Evolutionary conservation across 371 early-diverging fungal species (phyloP).

Genomic region (Syncephalastrum contaminatum): DNA sequence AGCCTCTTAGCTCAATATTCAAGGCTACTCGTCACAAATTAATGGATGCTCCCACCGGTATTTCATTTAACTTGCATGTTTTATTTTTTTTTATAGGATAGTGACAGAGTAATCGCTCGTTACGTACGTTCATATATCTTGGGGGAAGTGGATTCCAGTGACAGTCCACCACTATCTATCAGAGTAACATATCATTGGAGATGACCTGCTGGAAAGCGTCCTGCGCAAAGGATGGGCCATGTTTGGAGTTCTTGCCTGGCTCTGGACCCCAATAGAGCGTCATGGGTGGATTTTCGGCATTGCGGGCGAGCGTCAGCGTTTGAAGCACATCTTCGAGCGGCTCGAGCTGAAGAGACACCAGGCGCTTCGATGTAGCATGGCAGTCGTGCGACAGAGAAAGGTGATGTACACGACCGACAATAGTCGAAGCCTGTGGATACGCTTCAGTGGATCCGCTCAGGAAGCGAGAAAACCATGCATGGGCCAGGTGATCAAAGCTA

Average conservation of each 20-base stretch:
- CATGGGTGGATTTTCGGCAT: neutral
- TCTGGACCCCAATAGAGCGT: conserved; percentile 9
- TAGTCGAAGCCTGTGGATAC: neutral
- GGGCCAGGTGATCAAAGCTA: conserved; percentile 1
- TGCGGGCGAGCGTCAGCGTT: neutral
- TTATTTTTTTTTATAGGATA: no score
- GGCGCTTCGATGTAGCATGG: no score
- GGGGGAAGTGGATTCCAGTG: no score
- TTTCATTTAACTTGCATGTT: no score
- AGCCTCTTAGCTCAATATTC: no score
- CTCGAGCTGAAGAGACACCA: neutral
- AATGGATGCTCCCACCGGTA: no score
- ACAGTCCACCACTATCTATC: neutral
- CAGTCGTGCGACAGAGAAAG: neutral
- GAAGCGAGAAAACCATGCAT: conserved; percentile 10
- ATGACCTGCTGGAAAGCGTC: conserved; percentile 12
- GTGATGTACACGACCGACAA: neutral
- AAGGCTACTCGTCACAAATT: no score
- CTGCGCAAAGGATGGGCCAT: neutral
- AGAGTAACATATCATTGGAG: conserved; percentile 11
- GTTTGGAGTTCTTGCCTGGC: no score
- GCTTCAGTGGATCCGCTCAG: conserved; percentile 1
- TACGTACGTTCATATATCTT: no score
- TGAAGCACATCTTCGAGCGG: conserved; percentile 10
- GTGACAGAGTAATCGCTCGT: no score